Conservation (phyloP, 805 yeast genomes). For the Hyphopichia homilentoma region DNA sequence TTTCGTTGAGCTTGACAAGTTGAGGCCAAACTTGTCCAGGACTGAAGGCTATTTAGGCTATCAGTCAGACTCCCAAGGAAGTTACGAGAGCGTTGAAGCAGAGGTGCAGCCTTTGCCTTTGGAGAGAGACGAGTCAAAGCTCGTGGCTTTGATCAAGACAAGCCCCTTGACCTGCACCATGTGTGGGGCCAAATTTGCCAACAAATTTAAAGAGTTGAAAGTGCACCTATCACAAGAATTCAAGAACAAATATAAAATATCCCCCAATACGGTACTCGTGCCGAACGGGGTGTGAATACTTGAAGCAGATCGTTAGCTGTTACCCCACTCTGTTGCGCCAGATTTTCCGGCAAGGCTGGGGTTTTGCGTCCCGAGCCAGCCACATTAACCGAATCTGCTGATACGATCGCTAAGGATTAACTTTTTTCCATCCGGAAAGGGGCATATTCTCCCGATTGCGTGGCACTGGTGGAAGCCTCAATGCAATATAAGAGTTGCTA, state of each 20-base stretch:
- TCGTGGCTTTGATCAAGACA: constrained; percentile 12
- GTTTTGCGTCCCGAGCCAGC: too few relatives aligned
- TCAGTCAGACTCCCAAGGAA: not conserved
- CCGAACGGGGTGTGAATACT: too few relatives aligned
- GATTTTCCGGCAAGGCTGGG: too few relatives aligned
- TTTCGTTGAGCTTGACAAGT: constrained; percentile 51
- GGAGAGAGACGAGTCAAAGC: not conserved
- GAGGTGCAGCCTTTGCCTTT: not conserved
- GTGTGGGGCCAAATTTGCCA: constrained; percentile 23
- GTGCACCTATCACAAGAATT: constrained; percentile 25
- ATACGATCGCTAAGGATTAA: too few relatives aligned
- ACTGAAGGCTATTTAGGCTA: not conserved
- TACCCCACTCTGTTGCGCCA: too few relatives aligned
- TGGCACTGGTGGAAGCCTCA: too few relatives aligned
- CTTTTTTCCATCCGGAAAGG: too few relatives aligned
- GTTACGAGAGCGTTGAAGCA: not conserved
- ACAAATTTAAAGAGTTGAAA: constrained; percentile 22
- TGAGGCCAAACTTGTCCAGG: constrained; percentile 26
- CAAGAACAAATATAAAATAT: constrained; percentile 8
- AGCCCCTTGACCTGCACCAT: constrained; percentile 23
- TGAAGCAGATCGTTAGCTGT: too few relatives aligned
- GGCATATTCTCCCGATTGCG: too few relatives aligned
- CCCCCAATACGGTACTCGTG: too few relatives aligned
- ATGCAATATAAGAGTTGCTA: too few relatives aligned
- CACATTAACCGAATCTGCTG: too few relatives aligned